A percentile compares a stretch with the other conserved stretches of the same genome.
Evolutionary conservation across 176 grass and related monocot genomes (phyloP).

Genomic region (Musa beccarii): DNA sequence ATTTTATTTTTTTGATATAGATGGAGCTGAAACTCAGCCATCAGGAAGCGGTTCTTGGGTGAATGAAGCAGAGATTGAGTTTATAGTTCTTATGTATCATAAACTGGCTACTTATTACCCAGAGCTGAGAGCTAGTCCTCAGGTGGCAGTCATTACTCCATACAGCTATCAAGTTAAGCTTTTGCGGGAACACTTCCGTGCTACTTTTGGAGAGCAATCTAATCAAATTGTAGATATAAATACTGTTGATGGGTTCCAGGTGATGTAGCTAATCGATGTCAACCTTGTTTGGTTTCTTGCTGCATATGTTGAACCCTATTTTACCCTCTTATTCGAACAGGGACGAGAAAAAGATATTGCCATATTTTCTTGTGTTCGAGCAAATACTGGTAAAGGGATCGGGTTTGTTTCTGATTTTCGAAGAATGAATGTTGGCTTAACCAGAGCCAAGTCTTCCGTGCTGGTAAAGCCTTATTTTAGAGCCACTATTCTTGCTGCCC

Average conservation of each 20-base stretch:
- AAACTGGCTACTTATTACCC: conserved; percentile 49
- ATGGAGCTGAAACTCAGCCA: conserved; percentile 57
- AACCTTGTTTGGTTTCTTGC: conserved; percentile 8
- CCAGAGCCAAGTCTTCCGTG: conserved; percentile 80
- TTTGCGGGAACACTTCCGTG: conserved; percentile 54
- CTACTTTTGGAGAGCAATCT: conserved; percentile 73
- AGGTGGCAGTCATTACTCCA: conserved; percentile 79
- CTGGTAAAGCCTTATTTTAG: conserved; percentile 36
- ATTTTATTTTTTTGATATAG: conserved; percentile 92
- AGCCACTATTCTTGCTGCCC: not conserved
- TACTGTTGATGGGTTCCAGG: conserved; percentile 96
- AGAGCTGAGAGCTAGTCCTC: conserved; percentile 62
- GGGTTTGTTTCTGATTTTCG: conserved; percentile 89
- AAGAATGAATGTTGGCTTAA: conserved; percentile 97
- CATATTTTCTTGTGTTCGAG: conserved; percentile 92
- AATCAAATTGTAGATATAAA: conserved; percentile 87
- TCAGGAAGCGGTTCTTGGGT: conserved; percentile 84
- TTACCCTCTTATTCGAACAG: conserved; percentile 17
- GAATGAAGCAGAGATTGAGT: conserved; percentile 78
- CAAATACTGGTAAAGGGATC: conserved; percentile 70
- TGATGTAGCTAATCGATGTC: conserved; percentile 23
- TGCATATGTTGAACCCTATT: not conserved
- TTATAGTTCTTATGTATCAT: conserved; percentile 76
- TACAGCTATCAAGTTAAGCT: conserved; percentile 78
- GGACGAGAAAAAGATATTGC: conserved; percentile 90